Base-by-base conservation (phyloP, 1,284 basidiomycete genomes). In the Heterobasidion irregulare region DNA sequence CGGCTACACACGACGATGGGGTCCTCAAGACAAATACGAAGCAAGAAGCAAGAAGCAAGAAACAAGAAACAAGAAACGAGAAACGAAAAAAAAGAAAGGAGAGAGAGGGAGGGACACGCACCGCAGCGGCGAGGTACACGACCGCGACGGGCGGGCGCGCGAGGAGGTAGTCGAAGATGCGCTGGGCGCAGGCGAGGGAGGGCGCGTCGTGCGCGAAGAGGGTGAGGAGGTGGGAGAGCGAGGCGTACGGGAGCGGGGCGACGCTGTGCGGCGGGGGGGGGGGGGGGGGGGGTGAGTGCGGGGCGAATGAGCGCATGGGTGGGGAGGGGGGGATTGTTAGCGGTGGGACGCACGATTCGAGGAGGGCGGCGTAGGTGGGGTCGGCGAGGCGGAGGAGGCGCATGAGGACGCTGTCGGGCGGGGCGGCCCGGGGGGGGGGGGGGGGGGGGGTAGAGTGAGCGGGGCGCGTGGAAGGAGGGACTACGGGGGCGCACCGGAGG, bases 171-270 rank as follows among this genome's bases (percentile, higher is more conserved):
- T 96, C 94, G 66, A 96, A 93, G 48, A 94, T 80, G 58, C 92
- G 84, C 68, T 94, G 92, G 35, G 93, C 88, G 19, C 94, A 80
- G 2, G 84, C 78, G 19, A 95, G 76, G 0, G 87, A 89, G 8
- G 92, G 90, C 56, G 92, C 78, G 63, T 96, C 93, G 68, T 98
- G 94, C 6, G 94, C 86, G 69, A 97, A 91, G 34, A 97, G 77
- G 0, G 94, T 96, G 43, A 98, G 75, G 43, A 97, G 80, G 73
- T 94, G 93, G 10, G 93, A 91, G 8, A 98, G 78, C 0, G 93
- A 92, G 66, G 89, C 94, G 68, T 89, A 92, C 0, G 92, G 92
- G 2, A 93, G 72, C 0, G 86, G 83, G 0, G 86, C 78, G 19
- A 72, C 72, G 50, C 79, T 80, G 57, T 41, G 16, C 1, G 13